phyloP scores from a whole-genome alignment of 2,329 filamentous ascomycete species.

The Byssothecium circinans region DNA sequence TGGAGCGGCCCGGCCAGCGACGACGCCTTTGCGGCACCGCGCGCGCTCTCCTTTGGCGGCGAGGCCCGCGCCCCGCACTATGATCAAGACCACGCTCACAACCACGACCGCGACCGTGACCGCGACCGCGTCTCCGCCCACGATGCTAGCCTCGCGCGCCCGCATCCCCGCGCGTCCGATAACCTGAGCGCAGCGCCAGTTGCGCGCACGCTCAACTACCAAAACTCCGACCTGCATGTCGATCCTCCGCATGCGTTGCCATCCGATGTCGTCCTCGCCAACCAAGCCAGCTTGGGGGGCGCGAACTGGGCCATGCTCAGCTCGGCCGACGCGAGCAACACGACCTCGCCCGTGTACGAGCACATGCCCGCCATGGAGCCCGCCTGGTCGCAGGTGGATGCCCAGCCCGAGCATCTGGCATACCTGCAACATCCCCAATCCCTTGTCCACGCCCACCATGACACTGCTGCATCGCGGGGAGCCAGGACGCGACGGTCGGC shows the following conservation, averaged over 20 bases:
- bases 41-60: too few species aligned
- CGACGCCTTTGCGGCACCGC: too few species aligned
- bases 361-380: constrained; percentile 17
- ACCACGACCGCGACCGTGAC: too few species aligned
- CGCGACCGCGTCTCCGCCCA: too few species aligned
- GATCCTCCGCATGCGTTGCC: constrained; percentile 19
- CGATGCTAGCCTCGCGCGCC: too few species aligned
- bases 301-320: constrained; percentile 21
- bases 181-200: constrained; percentile 23
- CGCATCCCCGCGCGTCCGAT: too few species aligned
- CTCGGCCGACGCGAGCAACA: constrained; percentile 6
- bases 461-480: constrained; percentile 6
- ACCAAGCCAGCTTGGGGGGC: constrained; percentile 14
- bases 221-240: constrained; percentile 15
- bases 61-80: too few species aligned
- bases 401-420: constrained; percentile 14
- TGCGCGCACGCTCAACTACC: constrained; percentile 22
- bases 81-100: too few species aligned
- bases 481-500: constrained; percentile 13
- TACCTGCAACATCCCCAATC: constrained; percentile 6
- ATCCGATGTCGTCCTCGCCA: constrained; percentile 11
- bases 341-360: constrained; percentile 18
- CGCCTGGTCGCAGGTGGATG: constrained; percentile 21
- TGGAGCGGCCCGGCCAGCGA: too few species aligned
- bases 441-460: constrained; percentile 10